Percentiles rank a stretch among this genome's conserved stretches.
phyloP scores from a whole-genome alignment of 2,329 filamentous ascomycete genomes.

The Sarocladium brachiariae region DNA sequence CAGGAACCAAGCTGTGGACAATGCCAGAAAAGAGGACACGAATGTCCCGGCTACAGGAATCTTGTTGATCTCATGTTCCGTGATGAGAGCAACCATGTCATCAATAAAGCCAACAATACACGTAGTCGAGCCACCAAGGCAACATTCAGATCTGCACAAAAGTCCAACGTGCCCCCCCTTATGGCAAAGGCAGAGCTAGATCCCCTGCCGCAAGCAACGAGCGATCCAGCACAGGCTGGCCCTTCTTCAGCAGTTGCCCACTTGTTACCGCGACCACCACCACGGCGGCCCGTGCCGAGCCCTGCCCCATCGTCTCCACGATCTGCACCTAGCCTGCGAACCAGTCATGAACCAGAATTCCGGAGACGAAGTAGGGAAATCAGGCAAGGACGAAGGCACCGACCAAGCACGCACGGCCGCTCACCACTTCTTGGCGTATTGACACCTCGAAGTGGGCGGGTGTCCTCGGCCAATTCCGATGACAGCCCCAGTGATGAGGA shows the following conservation, averaged over 20 bases:
- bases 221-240: background rate
- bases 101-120: conserved; percentile 39
- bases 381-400: background rate
- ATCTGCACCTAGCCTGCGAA: background rate
- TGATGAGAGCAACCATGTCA: conserved; percentile 49
- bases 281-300: background rate
- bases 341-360: background rate
- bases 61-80: conserved; percentile 51
- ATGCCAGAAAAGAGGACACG: conserved; percentile 43
- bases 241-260: background rate
- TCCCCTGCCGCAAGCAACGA: background rate
- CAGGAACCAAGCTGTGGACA: conserved; percentile 45
- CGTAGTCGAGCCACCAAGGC: conserved; percentile 13
- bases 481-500: conserved; percentile 1
- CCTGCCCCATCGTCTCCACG: background rate
- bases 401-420: background rate
- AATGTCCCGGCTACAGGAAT: conserved; percentile 50
- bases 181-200: background rate
- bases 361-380: background rate
- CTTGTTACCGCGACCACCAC: background rate
- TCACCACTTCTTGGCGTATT: background rate
- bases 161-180: background rate
- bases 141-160: background rate
- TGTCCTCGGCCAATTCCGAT: background rate
- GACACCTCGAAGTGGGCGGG: background rate